Evolutionary conservation across 768 basidiomycete species (phyloP).

Genomic region (Suillus bovinus): DNA sequence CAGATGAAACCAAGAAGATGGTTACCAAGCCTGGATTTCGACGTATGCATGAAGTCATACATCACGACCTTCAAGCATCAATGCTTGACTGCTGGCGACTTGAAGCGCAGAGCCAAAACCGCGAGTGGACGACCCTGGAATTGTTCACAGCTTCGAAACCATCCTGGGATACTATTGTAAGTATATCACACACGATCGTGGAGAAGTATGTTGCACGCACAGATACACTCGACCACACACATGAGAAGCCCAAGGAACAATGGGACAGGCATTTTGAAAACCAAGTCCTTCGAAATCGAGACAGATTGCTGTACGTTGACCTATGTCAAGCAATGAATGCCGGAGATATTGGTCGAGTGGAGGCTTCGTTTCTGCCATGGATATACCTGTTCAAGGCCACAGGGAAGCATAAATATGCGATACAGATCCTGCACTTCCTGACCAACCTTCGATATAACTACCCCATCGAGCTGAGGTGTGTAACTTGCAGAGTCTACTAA

Average conservation of each 20-base stretch:
- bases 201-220: neutral
- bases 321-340: conserved; percentile 27
- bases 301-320: conserved; percentile 35
- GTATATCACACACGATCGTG: conserved; percentile 17
- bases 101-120: neutral
- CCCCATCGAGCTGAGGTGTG: too few relatives aligned
- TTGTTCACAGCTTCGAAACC: conserved; percentile 25
- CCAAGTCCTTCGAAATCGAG: conserved; percentile 16
- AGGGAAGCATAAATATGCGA: conserved; percentile 33
- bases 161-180: conserved; percentile 16
- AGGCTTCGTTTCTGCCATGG: conserved; percentile 28
- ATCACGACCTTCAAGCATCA: conserved; percentile 18
- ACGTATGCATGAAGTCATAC: conserved; percentile 34
- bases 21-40: conserved; percentile 34
- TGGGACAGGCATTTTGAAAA: conserved; percentile 29
- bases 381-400: conserved; percentile 28
- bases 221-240: neutral
- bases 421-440: too few relatives aligned
- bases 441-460: too few relatives aligned
- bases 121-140: conserved; percentile 15
- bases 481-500: too few relatives aligned
- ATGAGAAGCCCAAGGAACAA: neutral
- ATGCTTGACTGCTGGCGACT: neutral
- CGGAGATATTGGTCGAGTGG: conserved; percentile 37
- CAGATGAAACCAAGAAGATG: conserved; percentile 34